Evolutionary conservation across 495 filamentous ascomycete genomes (phyloP), one percentile per base, ranked within the genome.

Genomic region (Podospora conica): DNA sequence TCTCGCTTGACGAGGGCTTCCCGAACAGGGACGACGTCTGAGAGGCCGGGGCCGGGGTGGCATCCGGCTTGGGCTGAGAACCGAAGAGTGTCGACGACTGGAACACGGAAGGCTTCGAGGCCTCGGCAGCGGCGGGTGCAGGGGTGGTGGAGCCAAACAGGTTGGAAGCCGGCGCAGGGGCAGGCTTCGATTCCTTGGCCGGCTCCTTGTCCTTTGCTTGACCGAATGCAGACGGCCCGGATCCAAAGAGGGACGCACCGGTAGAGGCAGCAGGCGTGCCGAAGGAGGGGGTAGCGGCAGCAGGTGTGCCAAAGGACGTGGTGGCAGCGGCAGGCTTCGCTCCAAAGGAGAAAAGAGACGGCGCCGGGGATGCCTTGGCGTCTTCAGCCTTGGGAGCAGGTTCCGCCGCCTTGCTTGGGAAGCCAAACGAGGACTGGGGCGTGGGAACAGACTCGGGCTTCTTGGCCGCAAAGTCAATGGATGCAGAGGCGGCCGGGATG

Each of bases 31-130:
- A 66, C 3, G 70, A 58, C 18, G 68, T 53, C 29, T 65, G 72
- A 23, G 75, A 28, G 28, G 72, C 66, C 4, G 66, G 8, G 18
- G 65, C 61, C 11, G 68, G 23, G 58, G 40, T 48, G 18, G 40
- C 40, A 8, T 78, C 78, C 3, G 73, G 20, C 55, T 77, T 76
- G 48, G 33, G 58, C 33, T 68, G 64, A 59, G 61, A 69, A 11
- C 82, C 83, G 68, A 85, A 85, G 27, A 83, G 66, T 10, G 76
- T 74, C 25, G 76, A 74, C 20, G 82, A 77, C 53, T 77, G 76
- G 66, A 79, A 78, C 10, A 74, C 63, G 7, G 72, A 65, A 24
- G 73, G 23, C 23, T 73, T 74, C 12, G 77, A n/a, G 24, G 76
- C 23, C 27, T 73, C 68, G 21, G 67, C 28, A 57, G 65, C 12